Evolutionary conservation across 495 filamentous ascomycete genomes (phyloP).

Genomic region (Penicillium daleae): DNA sequence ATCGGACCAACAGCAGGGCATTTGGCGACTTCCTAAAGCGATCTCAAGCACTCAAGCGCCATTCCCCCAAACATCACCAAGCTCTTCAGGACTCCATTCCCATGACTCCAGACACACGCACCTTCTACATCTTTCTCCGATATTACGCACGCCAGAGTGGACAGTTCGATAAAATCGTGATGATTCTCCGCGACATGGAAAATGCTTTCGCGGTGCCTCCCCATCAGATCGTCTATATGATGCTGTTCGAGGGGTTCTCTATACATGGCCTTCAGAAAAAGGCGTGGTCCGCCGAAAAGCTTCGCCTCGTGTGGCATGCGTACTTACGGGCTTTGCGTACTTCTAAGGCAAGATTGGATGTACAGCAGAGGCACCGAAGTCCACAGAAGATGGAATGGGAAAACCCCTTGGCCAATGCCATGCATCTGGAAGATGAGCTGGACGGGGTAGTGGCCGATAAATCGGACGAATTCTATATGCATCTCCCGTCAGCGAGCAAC

Average conservation of each 20-base stretch:
- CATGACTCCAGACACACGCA: slow-evolving; percentile 49
- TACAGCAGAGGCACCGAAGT: slow-evolving; percentile 15
- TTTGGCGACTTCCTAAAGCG: slow-evolving; percentile 44
- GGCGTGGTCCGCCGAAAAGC: slow-evolving; percentile 64
- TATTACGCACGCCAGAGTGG: slow-evolving; percentile 43
- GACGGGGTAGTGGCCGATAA: slow-evolving; percentile 12
- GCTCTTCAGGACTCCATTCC: slow-evolving; percentile 44
- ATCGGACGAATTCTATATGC: slow-evolving; percentile 34
- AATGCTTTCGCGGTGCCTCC: slow-evolving; percentile 41
- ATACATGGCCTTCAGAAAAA: slow-evolving; percentile 67
- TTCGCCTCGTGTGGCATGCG: slow-evolving; percentile 49
- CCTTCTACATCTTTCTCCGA: slow-evolving; percentile 48
- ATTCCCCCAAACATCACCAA: slow-evolving; percentile 36
- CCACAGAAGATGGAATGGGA: slow-evolving; percentile 34
- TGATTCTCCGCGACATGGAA: slow-evolving; percentile 48
- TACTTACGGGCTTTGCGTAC: slow-evolving; percentile 58
- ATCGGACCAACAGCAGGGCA: slow-evolving; percentile 34
- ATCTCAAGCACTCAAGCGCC: slow-evolving; percentile 34
- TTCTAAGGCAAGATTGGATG: slow-evolving; percentile 54
- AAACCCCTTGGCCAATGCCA: slow-evolving; percentile 39
- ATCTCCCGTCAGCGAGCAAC: slow-evolving; percentile 17
- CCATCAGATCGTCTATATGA: slow-evolving; percentile 44
- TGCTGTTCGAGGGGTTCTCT: slow-evolving; percentile 75
- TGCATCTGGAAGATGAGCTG: slow-evolving; percentile 7
- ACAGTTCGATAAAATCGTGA: slow-evolving; percentile 40